phyloP scores from a whole-genome alignment of 2,329 filamentous ascomycete genomes.

The Talaromyces rugulosus region DNA sequence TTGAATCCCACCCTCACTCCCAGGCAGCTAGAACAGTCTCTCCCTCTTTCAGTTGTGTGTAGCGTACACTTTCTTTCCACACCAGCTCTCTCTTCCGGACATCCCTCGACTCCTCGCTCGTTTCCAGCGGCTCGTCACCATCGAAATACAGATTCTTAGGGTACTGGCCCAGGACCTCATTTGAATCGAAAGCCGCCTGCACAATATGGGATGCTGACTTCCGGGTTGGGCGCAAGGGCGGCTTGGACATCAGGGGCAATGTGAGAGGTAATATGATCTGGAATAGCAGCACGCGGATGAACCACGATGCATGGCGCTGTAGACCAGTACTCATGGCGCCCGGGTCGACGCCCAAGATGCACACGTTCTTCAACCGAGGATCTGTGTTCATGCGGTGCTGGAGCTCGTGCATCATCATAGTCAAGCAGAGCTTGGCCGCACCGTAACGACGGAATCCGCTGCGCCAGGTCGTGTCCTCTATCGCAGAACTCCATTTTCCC shows the following conservation, averaged over 20 bases:
- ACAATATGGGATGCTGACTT: too few relatives aligned
- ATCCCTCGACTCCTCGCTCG: constrained; percentile 8
- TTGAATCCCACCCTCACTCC: not conserved
- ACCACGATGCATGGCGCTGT: constrained; percentile 15
- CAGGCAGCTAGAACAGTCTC: not conserved
- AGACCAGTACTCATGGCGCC: constrained; percentile 36
- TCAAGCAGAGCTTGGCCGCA: constrained; percentile 34
- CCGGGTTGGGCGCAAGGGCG: too few relatives aligned
- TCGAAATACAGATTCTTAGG: constrained; percentile 9
- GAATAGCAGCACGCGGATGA: constrained; percentile 3
- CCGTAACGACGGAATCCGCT: constrained; percentile 36
- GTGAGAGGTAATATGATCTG: constrained; percentile 16
- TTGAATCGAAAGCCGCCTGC: too few relatives aligned
- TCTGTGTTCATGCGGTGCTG: constrained; percentile 33
- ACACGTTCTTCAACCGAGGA: constrained; percentile 26
- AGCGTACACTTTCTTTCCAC: constrained; percentile 8
- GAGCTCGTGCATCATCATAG: constrained; percentile 35
- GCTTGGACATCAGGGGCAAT: too few relatives aligned
- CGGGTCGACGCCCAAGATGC: constrained; percentile 35
- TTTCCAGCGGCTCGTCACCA: constrained; percentile 3
- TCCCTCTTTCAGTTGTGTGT: constrained; percentile 1
- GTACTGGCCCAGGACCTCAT: not conserved
- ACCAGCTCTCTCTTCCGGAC: constrained; percentile 4
- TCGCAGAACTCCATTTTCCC: too few relatives aligned
- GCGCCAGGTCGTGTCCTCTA: constrained; percentile 21